Percentiles rank a stretch among this genome's conserved stretches.
Evolutionary conservation across 2,329 filamentous ascomycete genomes (phyloP).

Genomic region (Albifimbria verrucaria): DNA sequence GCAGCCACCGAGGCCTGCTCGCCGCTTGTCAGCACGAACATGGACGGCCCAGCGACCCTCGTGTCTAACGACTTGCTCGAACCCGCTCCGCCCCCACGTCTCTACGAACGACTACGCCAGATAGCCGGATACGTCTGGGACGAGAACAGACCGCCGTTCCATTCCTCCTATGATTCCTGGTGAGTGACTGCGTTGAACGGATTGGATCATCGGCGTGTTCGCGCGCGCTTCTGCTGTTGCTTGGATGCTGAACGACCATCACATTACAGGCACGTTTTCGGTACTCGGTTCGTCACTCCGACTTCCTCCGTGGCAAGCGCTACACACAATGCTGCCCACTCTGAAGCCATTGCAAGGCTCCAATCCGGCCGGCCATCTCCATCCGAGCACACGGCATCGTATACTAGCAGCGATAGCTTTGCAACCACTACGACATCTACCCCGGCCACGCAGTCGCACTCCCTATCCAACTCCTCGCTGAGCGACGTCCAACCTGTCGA

Average conservation of each 20-base stretch:
- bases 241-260: background rate
- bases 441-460: slow-evolving; percentile 29
- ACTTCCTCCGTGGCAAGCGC: slow-evolving; percentile 46
- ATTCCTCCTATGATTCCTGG: slow-evolving; percentile 87
- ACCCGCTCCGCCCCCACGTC: slow-evolving; percentile 62
- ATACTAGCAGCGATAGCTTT: slow-evolving; percentile 11
- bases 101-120: slow-evolving; percentile 71
- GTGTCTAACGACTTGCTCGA: slow-evolving; percentile 54
- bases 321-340: slow-evolving; percentile 40
- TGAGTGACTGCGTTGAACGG: slow-evolving; percentile 36
- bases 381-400: slow-evolving; percentile 26
- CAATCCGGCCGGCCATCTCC: slow-evolving; percentile 41
- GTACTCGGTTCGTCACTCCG: slow-evolving; percentile 55
- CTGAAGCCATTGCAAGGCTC: slow-evolving; percentile 39
- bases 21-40: slow-evolving; percentile 30
- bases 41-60: slow-evolving; percentile 46
- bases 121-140: slow-evolving; percentile 76
- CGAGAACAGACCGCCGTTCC: slow-evolving; percentile 54
- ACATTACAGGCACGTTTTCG: slow-evolving; percentile 58
- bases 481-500: slow-evolving; percentile 54
- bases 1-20: slow-evolving; percentile 17
- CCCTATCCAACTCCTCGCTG: slow-evolving; percentile 24
- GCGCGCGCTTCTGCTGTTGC: background rate
- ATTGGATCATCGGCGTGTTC: too few species aligned
- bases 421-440: slow-evolving; percentile 28